phyloP scores from a whole-genome alignment of 495 filamentous ascomycete species.

The Aspergillus incahuasiensis region DNA sequence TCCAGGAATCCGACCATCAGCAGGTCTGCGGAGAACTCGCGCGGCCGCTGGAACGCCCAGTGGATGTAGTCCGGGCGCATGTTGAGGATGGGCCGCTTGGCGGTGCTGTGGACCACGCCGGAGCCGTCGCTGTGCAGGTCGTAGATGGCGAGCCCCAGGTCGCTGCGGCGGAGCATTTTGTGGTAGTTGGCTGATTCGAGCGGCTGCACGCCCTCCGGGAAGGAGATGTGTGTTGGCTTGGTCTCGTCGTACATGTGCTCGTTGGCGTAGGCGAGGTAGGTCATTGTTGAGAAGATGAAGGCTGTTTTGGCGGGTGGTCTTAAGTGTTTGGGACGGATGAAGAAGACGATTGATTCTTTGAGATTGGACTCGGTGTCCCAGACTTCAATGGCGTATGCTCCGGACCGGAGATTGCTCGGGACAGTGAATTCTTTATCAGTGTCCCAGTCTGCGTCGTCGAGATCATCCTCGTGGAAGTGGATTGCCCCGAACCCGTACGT shows the following conservation, averaged over 20 bases:
- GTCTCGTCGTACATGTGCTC: conserved; percentile 1
- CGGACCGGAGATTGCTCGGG: neutral
- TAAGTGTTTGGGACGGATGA: conserved; percentile 9
- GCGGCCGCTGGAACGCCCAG: neutral
- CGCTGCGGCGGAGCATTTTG: neutral
- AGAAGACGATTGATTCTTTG: conserved; percentile 5
- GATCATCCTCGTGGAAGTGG: conserved; percentile 8
- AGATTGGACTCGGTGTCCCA: neutral
- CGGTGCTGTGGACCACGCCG: neutral
- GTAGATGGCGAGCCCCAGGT: neutral
- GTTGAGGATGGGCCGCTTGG: neutral
- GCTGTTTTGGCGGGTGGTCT: neutral
- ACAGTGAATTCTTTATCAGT: neutral
- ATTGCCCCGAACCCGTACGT: conserved; percentile 21
- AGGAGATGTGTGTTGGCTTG: neutral
- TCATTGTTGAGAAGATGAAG: neutral
- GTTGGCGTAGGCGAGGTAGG: neutral
- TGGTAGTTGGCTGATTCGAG: neutral
- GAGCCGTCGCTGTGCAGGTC: neutral
- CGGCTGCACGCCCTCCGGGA: neutral
- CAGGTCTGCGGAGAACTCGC: neutral
- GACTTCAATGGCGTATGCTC: neutral
- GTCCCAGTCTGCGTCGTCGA: neutral
- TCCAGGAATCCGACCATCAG: neutral
- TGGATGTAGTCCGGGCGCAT: neutral